Evolutionary conservation across 2,329 filamentous ascomycete species (phyloP), one percentile per base, ranked within the genome.

Genomic region (Metarhizium guizhouense): DNA sequence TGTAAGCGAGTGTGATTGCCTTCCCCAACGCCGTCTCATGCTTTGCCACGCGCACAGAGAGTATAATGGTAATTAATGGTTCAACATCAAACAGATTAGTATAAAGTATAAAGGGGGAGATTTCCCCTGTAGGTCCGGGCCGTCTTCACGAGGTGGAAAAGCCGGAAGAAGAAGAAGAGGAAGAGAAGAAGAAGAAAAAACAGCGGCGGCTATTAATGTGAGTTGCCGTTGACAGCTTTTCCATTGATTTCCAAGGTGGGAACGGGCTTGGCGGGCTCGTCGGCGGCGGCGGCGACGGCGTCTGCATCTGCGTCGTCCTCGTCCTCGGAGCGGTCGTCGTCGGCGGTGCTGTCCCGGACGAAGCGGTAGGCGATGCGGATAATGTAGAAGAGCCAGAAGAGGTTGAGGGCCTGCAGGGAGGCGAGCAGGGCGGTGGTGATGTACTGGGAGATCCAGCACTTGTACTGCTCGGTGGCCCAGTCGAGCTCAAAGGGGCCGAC

Each of bases 371-470:
- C 85, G 60, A 92, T 90, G 60, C 87, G 79, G 57, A 87, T 68
- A 64, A 93, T 90, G 70, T 86, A 83, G 71, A 85, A 89, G 57
- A 91, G 80, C 88, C 88, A 93, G 73, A 92, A 90, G 10, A 92
- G 69, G 68, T 93, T 93, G 54, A 93, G 77, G 1, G 83, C 81
- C 70, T 93, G 88, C 38, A 93, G 76, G 3, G 78, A 75, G 3
- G 82, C 76, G 6, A 93, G 79, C 30, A 93, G 77, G 3, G 65
- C 63, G 8, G 84, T 76, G 11, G 86, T 86, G 64, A 92, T 90
- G 68, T 76, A 74, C 67, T 90, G 85, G 32, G 81, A 77, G 58
- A 92, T 72, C 65, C 73, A 76, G 74, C 86, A 90, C 75, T 92
- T 93, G 78, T 87, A 93, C 71, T 90, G 87, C 65, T 85, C 76